These are phyloP conservation scores for Sarocladium strictum DNA, from an alignment of 2,329 filamentous ascomycete genomes.

Conservation along the genomic window DNA sequence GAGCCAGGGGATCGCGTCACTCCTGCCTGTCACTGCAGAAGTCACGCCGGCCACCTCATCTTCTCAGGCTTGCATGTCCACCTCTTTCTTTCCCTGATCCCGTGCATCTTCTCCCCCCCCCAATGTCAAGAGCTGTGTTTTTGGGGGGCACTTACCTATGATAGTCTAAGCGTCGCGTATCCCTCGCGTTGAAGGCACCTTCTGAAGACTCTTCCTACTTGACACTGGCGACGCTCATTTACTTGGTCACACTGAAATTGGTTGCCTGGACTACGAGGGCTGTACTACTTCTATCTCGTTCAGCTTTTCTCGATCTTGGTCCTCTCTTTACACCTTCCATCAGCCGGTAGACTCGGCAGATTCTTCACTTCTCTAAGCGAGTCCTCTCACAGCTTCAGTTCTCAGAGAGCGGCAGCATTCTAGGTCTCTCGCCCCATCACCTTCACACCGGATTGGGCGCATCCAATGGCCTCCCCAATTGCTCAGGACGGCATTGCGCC, in stretches of 20 bases:
- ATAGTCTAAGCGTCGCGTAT: too few species aligned
- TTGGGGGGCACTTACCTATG: too few species aligned
- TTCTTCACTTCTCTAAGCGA: not conserved
- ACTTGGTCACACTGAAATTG: too few species aligned
- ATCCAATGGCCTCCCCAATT: not conserved
- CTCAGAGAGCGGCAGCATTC: constrained; percentile 2
- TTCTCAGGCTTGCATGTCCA: not conserved
- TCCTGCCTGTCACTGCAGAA: not conserved
- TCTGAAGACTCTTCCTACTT: too few species aligned
- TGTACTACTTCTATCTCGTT: too few species aligned
- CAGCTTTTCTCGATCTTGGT: too few species aligned
- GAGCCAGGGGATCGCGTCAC: not conserved
- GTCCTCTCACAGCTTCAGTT: constrained; percentile 2
- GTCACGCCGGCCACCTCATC: not conserved
- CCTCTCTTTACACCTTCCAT: not conserved
- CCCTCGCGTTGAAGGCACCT: too few species aligned
- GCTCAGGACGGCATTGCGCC: not conserved
- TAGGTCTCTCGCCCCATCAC: not conserved
- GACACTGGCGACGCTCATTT: too few species aligned
- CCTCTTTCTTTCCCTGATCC: not conserved
- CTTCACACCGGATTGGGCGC: too few species aligned
- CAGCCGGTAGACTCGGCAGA: not conserved
- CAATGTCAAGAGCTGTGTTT: too few species aligned
- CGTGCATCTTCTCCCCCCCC: not conserved
- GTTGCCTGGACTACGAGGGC: too few species aligned